Base-by-base conservation (phyloP, 768 basidiomycete species). In the Leccinum longicurvipes region DNA sequence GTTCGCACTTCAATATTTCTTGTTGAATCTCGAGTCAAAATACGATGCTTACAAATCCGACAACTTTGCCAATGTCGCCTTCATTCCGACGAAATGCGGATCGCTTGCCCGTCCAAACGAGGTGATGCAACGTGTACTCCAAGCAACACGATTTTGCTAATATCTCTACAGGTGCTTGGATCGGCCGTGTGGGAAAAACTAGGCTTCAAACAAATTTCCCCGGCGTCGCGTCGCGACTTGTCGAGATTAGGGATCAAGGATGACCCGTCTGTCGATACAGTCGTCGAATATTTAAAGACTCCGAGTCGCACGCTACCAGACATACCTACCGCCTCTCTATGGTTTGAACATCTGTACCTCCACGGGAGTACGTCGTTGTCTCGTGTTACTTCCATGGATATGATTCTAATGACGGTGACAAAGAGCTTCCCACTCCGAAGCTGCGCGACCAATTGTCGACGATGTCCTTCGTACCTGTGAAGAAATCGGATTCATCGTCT, bases 31-130 rank as follows among this genome's bases (percentile, higher is more conserved):
- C 4, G 57, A 50, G 6, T 39, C 36, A 23, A 50, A 0, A n/a
- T 63, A 62, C 47, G 15, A n/a, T 27, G 45, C n/a, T 39, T 63
- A 63, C 51, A 52, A 55, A 36, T 23, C 57, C 2, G 53, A 60
- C 0, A 3, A 60, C n/a, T 63, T 63, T 10, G 47, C 47, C 1
- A 4, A 55, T 11, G 8, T 47, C 14, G 47, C 56, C n/a, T 62
- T 63, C 17, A 62, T 62, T 17, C 61, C 61, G 11, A 63, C 61
- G 6, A 42, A 63, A 29, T 0, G 11, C 2, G 53, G 39, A 12
- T 34, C 44, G 1, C 57, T 55, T 47, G 57, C 53, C 6, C 12
- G 53, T 44, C 48, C 27, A 17, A 52, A 60, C 24, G 57, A 62
- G 57, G 61, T 62, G 29, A 46, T 7, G 19, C 4, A 12, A 60